Percentiles rank a stretch among this genome's conserved stretches.
phyloP scores from a whole-genome alignment of 2,329 filamentous ascomycete genomes.

The Fusarium torreyae region DNA sequence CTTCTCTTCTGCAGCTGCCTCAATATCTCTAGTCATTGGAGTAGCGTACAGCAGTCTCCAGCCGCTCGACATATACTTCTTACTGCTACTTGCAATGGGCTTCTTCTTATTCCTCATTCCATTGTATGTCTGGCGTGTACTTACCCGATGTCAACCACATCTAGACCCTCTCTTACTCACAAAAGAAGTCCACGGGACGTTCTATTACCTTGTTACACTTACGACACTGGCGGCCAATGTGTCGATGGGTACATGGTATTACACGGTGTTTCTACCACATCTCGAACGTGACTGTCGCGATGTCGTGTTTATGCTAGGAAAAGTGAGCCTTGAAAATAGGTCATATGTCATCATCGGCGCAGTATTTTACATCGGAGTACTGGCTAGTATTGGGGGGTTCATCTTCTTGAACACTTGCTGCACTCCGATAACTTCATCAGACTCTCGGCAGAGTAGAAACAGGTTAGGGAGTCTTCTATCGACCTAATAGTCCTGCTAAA shows the following conservation, averaged over 20 bases:
- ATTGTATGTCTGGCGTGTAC: slow-evolving; percentile 52
- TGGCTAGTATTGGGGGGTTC: slow-evolving; percentile 44
- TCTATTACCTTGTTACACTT: slow-evolving; percentile 49
- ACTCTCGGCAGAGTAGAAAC: slow-evolving; percentile 38
- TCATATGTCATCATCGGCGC: slow-evolving; percentile 51
- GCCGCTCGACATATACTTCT: slow-evolving; percentile 53
- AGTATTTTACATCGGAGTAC: slow-evolving; percentile 51
- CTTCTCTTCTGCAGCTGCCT: slow-evolving; percentile 50
- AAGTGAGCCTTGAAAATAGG: slow-evolving; percentile 47
- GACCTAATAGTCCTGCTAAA: slow-evolving; percentile 3
- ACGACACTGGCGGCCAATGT: slow-evolving; percentile 49
- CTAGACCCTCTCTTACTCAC: slow-evolving; percentile 53
- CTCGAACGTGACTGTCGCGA: slow-evolving; percentile 48
- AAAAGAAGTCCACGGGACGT: slow-evolving; percentile 45
- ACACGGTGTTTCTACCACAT: slow-evolving; percentile 47
- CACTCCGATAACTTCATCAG: slow-evolving; percentile 29
- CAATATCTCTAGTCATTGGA: slow-evolving; percentile 51
- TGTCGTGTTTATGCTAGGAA: slow-evolving; percentile 54
- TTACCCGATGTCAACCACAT: slow-evolving; percentile 52
- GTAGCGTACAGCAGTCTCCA: slow-evolving; percentile 41
- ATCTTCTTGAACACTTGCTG: slow-evolving; percentile 49
- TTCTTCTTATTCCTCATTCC: slow-evolving; percentile 54
- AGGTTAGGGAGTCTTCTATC: slow-evolving; percentile 26
- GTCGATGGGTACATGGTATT: slow-evolving; percentile 54
- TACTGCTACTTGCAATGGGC: slow-evolving; percentile 52